Evolutionary conservation across 2,329 filamentous ascomycete species (phyloP).

Genomic region (Neoscytalidium dimidiatum): DNA sequence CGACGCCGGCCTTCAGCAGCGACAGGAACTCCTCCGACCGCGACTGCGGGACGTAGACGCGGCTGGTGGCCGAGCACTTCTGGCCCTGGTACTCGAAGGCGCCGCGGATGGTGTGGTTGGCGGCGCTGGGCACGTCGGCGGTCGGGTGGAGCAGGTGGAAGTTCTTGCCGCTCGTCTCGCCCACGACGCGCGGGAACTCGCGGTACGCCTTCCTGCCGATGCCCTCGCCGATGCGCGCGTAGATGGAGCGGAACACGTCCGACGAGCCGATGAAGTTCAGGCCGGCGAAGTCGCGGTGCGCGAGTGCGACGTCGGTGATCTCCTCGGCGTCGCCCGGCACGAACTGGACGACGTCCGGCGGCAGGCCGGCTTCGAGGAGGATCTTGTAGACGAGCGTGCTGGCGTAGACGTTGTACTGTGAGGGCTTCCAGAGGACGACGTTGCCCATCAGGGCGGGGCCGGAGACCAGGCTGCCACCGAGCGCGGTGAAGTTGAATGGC

Average conservation of each 20-base stretch:
- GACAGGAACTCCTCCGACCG: constrained; percentile 71
- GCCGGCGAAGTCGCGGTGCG: constrained; percentile 78
- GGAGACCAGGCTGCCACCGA: constrained; percentile 81
- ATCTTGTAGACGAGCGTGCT: constrained; percentile 92
- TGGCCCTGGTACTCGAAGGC: constrained; percentile 92
- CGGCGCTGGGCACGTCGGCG: constrained; percentile 77
- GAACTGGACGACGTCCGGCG: constrained; percentile 88
- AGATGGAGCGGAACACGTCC: constrained; percentile 83
- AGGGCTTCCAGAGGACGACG: constrained; percentile 94
- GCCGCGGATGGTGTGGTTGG: constrained; percentile 77
- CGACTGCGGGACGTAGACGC: constrained; percentile 75
- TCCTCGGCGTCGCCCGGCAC: constrained; percentile 84
- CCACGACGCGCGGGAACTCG: constrained; percentile 84
- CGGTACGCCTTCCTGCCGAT: constrained; percentile 80
- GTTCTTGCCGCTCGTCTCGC: constrained; percentile 82
- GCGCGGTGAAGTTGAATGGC: constrained; percentile 96
- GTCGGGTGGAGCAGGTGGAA: constrained; percentile 81
- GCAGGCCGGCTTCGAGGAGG: constrained; percentile 85
- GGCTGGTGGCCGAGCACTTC: constrained; percentile 85
- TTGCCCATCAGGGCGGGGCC: constrained; percentile 89
- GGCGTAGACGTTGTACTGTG: constrained; percentile 80
- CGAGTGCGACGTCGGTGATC: constrained; percentile 75
- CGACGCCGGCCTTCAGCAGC: constrained; percentile 66
- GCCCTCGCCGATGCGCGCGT: constrained; percentile 81
- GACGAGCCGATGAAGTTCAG: constrained; percentile 95